A percentile compares a stretch with the other conserved stretches of the same genome.
These are phyloP conservation scores for Noccaea caerulescens DNA, from an alignment of 345 rosid species.

Conservation along the genomic window DNA sequence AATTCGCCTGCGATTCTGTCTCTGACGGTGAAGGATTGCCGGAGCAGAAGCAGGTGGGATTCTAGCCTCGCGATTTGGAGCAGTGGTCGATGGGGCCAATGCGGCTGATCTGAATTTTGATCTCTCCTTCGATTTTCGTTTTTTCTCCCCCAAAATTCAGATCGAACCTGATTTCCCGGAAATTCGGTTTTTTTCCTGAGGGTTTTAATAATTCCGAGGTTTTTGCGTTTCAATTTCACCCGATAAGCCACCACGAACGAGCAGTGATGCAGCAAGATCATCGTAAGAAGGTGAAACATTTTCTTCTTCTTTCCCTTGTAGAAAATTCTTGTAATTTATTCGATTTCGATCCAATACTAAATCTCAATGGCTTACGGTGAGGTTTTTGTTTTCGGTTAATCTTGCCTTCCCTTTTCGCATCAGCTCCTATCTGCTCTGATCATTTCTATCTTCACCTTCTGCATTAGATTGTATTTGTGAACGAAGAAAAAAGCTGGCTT, in stretches of 20 bases:
- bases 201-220: slow-evolving; percentile 3
- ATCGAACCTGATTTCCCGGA: slow-evolving; percentile 16
- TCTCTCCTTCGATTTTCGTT: not conserved
- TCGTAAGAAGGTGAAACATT: slow-evolving; percentile 69
- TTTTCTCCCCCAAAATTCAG: slow-evolving; percentile 6
- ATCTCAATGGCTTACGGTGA: not conserved
- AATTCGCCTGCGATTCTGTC: slow-evolving; percentile 48
- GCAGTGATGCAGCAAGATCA: slow-evolving; percentile 73
- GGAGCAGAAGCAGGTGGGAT: slow-evolving; percentile 60
- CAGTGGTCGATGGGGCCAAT: slow-evolving; percentile 80
- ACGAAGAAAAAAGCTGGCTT: not conserved
- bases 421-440: slow-evolving; percentile 5
- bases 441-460: not conserved
- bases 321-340: not conserved
- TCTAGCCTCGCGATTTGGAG: slow-evolving; percentile 63
- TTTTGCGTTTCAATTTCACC: not conserved
- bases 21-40: slow-evolving; percentile 47
- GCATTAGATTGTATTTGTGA: slow-evolving; percentile 1
- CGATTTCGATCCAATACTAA: not conserved
- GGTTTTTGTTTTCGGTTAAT: slow-evolving; percentile 27
- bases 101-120: slow-evolving; percentile 57
- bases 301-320: not conserved
- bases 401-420: not conserved
- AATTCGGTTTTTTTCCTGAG: not conserved
- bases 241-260: not conserved